These are phyloP conservation scores for Pseudonectria foliicola DNA, from an alignment of 2,329 filamentous ascomycete species.

Conservation along the genomic window DNA sequence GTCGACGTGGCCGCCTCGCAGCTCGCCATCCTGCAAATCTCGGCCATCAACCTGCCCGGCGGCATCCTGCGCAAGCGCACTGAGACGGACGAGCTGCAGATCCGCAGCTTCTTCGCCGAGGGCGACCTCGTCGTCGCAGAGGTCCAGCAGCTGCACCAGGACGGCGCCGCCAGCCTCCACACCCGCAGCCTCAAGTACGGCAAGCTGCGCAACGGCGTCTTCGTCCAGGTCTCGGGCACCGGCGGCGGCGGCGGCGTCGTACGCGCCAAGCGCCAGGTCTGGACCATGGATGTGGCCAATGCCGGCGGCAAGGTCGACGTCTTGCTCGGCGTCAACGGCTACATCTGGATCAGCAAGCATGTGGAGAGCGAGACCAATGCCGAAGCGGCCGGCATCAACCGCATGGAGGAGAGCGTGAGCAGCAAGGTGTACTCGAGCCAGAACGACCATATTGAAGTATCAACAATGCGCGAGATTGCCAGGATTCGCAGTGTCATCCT, in stretches of 20 bases:
- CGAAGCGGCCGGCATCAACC: slow-evolving; percentile 59
- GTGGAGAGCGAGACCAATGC: slow-evolving; percentile 50
- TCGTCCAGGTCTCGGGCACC: slow-evolving; percentile 72
- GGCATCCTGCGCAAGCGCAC: slow-evolving; percentile 87
- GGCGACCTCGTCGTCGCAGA: slow-evolving; percentile 91
- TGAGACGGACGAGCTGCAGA: slow-evolving; percentile 93
- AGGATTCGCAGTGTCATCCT: slow-evolving; percentile 74
- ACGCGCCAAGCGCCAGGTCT: slow-evolving; percentile 75
- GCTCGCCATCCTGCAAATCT: slow-evolving; percentile 77
- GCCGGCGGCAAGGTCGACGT: slow-evolving; percentile 68
- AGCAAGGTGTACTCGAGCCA: slow-evolving; percentile 88
- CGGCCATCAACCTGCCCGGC: slow-evolving; percentile 88
- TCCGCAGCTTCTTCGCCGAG: slow-evolving; percentile 93
- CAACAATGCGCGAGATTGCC: slow-evolving; percentile 82
- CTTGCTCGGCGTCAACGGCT: slow-evolving; percentile 89
- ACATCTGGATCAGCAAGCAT: slow-evolving; percentile 91
- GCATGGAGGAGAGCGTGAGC: slow-evolving; percentile 80
- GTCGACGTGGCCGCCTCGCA: slow-evolving; percentile 88
- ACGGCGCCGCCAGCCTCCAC: slow-evolving; percentile 82
- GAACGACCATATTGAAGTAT: slow-evolving; percentile 74
- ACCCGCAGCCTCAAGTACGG: slow-evolving; percentile 89
- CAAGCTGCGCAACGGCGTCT: slow-evolving; percentile 89
- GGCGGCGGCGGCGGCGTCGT: slow-evolving; percentile 86
- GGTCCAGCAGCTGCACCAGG: slow-evolving; percentile 80
- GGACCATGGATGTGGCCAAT: slow-evolving; percentile 60